Base-by-base conservation (phyloP, 2,329 filamentous ascomycete species). In the Metarhizium robertsii region DNA sequence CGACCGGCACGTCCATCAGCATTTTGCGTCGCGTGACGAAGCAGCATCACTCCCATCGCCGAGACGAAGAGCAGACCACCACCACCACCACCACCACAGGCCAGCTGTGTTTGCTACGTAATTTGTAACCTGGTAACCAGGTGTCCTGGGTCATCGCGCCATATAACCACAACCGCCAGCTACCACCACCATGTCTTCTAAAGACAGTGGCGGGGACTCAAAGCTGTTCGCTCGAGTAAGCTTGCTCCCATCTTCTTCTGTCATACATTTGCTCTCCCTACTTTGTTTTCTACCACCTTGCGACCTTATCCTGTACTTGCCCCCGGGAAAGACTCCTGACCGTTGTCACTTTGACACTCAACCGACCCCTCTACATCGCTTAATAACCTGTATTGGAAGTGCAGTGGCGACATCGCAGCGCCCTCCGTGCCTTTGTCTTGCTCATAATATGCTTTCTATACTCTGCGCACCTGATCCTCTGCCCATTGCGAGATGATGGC, bases 161-260 rank as follows among this genome's bases (percentile, higher is more conserved):
- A 52, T 40, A 43, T 30, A 38, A 55, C 40, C 38, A 7, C 32
- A 45, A 16, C 30, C 47, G 45, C 32, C 16, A 51, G 47, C 43
- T 32, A 52, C 57, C 50, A 49, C 43, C 51, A 73, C 66, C 67
- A 84, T 84, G 80, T 78, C 80, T 65, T 75, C 69, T 66, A 72
- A 77, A 59, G 75, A 66, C 59, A 65, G 84, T 73, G 90, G 89
- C 76, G 91, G 94, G 75, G 94, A 97, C 84, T 95, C 94, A 77
- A 97, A 96, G 84, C 86, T 99, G 77, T 99, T 99, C 79, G 92
- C 94, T 73, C 86, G 94, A 79, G 94, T 99, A 83, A 79, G 80
- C 73, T 56, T 58, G 40, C 49, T 57, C 54, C 47, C 50, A 47
- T 53, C 43, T 13, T 18, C 20, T 10, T 43, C 40, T 29, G 32